These are phyloP conservation scores for Populus trichocarpa DNA, from an alignment of 441 rosid genomes.

Conservation along the genomic window DNA sequence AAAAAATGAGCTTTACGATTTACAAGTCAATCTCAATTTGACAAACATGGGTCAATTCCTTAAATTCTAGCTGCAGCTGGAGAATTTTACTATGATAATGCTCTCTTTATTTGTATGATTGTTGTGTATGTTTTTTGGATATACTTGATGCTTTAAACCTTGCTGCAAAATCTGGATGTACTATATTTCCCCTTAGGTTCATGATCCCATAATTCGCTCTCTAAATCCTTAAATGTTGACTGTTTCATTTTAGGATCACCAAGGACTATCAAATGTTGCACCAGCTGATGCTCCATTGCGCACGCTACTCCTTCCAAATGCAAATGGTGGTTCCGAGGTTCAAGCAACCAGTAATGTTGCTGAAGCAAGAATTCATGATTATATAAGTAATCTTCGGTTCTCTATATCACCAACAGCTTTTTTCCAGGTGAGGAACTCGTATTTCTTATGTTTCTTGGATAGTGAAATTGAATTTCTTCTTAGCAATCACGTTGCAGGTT, in stretches of 20 bases:
- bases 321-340: slow-evolving; percentile 31
- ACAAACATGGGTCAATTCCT: too few species aligned
- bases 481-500: slow-evolving; percentile 45
- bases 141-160: background rate
- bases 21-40: background rate
- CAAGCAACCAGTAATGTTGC: slow-evolving; percentile 29
- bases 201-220: background rate
- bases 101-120: background rate
- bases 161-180: background rate
- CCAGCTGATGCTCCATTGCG: slow-evolving; percentile 79
- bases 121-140: background rate
- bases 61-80: background rate
- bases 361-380: slow-evolving; percentile 85
- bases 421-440: slow-evolving; percentile 57
- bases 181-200: background rate
- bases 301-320: slow-evolving; percentile 40
- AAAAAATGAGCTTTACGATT: background rate
- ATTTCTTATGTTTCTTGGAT: slow-evolving; percentile 5
- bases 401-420: slow-evolving; percentile 95
- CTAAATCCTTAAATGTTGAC: slow-evolving; percentile 4
- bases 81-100: background rate
- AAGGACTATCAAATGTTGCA: slow-evolving; percentile 91
- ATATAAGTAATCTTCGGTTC: slow-evolving; percentile 67
- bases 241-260: slow-evolving; percentile 63
- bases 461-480: slow-evolving; percentile 5